These are phyloP conservation scores for Pseudozyma sp. DNA, from an alignment of 1,284 basidiomycete species.

Conservation along the genomic window DNA sequence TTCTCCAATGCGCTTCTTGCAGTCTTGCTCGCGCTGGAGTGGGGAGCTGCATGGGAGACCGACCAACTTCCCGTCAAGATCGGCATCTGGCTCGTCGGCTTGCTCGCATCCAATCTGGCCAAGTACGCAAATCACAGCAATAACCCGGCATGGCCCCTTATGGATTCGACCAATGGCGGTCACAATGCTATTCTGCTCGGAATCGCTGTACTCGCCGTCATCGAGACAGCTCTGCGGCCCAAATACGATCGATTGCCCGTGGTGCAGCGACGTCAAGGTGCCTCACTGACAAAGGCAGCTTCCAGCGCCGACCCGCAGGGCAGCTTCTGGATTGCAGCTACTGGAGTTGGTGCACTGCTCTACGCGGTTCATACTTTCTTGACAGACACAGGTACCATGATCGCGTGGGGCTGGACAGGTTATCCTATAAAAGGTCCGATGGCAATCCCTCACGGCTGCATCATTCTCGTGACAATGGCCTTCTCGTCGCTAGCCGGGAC, in stretches of 20 bases:
- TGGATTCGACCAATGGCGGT: slow-evolving; percentile 63
- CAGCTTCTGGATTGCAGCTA: slow-evolving; percentile 37
- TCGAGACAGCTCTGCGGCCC: slow-evolving; percentile 34
- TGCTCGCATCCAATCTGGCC: slow-evolving; percentile 52
- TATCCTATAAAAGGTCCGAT: slow-evolving; percentile 76
- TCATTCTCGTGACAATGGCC: slow-evolving; percentile 45
- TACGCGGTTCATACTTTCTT: slow-evolving; percentile 78
- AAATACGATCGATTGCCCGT: slow-evolving; percentile 21
- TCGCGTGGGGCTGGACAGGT: slow-evolving; percentile 92
- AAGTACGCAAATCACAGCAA: slow-evolving; percentile 67
- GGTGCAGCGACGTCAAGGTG: slow-evolving; percentile 22
- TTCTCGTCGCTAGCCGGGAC: slow-evolving; percentile 71
- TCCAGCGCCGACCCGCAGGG: neutral
- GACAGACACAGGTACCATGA: slow-evolving; percentile 83
- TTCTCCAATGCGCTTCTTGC: slow-evolving; percentile 47
- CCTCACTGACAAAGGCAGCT: neutral
- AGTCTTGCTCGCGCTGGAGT: slow-evolving; percentile 52
- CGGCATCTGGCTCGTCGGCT: slow-evolving; percentile 56
- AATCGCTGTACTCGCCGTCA: slow-evolving; percentile 36
- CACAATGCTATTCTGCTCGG: slow-evolving; percentile 46
- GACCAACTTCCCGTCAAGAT: slow-evolving; percentile 41
- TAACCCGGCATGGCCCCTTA: slow-evolving; percentile 63
- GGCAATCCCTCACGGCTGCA: slow-evolving; percentile 78
- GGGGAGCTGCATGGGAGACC: slow-evolving; percentile 60
- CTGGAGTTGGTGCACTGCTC: slow-evolving; percentile 57